Evolutionary conservation across 108 stramenopile species (phyloP).

Genomic region (Parietichytrium sp.): DNA sequence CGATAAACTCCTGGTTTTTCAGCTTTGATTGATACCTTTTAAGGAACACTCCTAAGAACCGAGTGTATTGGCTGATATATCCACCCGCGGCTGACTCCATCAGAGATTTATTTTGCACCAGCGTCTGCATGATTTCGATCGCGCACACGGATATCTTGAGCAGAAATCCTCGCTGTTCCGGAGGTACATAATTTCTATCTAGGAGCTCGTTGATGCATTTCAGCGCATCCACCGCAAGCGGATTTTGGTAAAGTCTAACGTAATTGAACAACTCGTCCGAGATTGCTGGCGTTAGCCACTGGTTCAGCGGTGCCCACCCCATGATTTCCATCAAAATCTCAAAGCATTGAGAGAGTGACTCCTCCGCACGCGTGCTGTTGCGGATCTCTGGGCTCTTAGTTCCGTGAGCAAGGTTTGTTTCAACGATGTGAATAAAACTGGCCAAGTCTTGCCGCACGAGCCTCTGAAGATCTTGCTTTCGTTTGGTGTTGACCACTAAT

Average conservation of each 20-base stretch:
- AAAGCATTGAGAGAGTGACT: neutral
- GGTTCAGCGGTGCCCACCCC: neutral
- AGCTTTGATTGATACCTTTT: neutral
- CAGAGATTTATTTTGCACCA: neutral
- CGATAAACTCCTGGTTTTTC: neutral
- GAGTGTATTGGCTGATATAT: constrained; percentile 9
- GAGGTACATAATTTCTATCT: neutral
- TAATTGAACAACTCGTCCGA: constrained; percentile 23
- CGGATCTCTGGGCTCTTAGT: neutral
- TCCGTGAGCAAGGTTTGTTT: neutral
- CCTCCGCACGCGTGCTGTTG: neutral
- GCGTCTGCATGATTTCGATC: neutral
- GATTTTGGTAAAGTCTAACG: neutral
- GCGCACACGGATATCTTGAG: neutral
- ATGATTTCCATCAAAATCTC: neutral
- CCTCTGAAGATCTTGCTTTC: neutral
- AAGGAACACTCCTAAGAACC: neutral
- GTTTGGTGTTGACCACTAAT: neutral
- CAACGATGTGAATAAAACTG: neutral
- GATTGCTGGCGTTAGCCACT: neutral
- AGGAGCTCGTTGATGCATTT: constrained; percentile 37
- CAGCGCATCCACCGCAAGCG: constrained; percentile 16
- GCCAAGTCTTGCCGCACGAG: neutral
- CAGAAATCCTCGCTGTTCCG: neutral
- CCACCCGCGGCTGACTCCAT: neutral